Conservation (phyloP, 1,284 basidiomycete species). For the Malassezia restricta region DNA sequence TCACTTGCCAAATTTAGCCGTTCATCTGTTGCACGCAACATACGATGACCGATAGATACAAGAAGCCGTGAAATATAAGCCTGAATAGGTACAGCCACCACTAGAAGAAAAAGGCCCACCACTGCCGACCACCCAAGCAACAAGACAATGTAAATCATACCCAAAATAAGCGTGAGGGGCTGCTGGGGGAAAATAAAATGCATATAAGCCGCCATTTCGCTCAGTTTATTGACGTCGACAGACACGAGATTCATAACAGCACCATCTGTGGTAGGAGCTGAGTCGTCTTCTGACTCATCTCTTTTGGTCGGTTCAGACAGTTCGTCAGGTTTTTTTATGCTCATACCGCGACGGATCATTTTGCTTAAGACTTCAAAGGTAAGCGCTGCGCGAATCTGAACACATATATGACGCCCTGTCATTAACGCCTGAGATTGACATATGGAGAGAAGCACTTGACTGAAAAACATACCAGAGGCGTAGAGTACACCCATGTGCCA, state of each 20-base stretch:
- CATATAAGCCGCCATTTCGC: constrained; percentile 35
- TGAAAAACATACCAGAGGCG: constrained; percentile 49
- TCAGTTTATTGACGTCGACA: constrained; percentile 50
- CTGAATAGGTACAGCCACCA: constrained; percentile 26
- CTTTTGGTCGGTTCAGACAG: not conserved
- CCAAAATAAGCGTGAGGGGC: constrained; percentile 50
- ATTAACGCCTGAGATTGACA: constrained; percentile 49
- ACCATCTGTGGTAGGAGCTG: constrained; percentile 47
- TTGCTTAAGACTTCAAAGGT: constrained; percentile 53
- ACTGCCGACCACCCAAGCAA: constrained; percentile 52
- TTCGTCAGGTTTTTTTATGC: constrained; percentile 27
- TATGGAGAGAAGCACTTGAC: constrained; percentile 47
- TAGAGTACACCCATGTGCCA: constrained; percentile 51
- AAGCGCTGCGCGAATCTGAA: constrained; percentile 48
- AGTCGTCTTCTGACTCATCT: constrained; percentile 8
- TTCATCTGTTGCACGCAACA: constrained; percentile 51
- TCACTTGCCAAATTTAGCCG: constrained; percentile 52
- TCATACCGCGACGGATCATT: constrained; percentile 50
- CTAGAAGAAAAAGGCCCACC: constrained; percentile 44
- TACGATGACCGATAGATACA: constrained; percentile 48
- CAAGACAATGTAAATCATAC: constrained; percentile 49
- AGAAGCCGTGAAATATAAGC: constrained; percentile 48
- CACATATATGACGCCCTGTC: constrained; percentile 50
- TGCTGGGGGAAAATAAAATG: constrained; percentile 47
- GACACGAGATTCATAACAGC: constrained; percentile 53